A percentile compares a stretch with the other conserved stretches of the same genome.
phyloP scores from a whole-genome alignment of 2,329 filamentous ascomycete genomes.

The Aureobasidium melanogenum region DNA sequence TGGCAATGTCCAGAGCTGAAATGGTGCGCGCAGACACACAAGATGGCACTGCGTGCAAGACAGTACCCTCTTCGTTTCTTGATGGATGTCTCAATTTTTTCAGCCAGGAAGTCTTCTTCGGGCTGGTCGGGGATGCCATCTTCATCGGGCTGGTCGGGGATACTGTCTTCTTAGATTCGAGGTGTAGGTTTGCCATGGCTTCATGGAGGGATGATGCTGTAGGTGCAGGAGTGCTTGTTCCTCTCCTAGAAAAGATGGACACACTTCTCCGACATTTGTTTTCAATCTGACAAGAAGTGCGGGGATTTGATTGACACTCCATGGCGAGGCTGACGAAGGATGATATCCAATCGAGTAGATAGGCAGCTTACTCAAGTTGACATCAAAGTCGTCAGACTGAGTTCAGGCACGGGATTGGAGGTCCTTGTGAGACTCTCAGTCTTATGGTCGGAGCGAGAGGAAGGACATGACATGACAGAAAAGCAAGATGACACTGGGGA shows the following conservation, averaged over 20 bases:
- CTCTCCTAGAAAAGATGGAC: conserved; percentile 30
- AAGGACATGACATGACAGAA: neutral
- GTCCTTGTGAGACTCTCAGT: neutral
- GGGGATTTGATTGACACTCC: neutral
- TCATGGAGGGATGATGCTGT: conserved; percentile 16
- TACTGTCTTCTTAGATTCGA: neutral
- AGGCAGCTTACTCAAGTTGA: neutral
- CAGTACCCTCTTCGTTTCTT: conserved; percentile 14
- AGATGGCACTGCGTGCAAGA: conserved; percentile 25
- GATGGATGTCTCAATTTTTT: neutral
- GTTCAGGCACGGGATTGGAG: neutral
- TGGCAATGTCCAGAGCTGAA: conserved; percentile 26
- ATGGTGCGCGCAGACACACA: conserved; percentile 20
- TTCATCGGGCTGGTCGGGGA: conserved; percentile 12
- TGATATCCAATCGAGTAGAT: neutral
- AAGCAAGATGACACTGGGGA: neutral
- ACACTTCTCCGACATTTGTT: conserved; percentile 20
- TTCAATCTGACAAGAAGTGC: neutral
- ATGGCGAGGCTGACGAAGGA: neutral
- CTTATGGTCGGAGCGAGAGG: neutral
- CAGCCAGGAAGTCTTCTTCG: conserved; percentile 12
- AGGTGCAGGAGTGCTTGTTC: conserved; percentile 20
- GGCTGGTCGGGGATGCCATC: conserved; percentile 12
- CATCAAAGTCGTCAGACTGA: neutral
- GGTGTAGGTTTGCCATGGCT: conserved; percentile 1